Evolutionary conservation across 352 stramenopile species (phyloP), one percentile per base, ranked within the genome.

Genomic region (Phytophthora colocasiae): DNA sequence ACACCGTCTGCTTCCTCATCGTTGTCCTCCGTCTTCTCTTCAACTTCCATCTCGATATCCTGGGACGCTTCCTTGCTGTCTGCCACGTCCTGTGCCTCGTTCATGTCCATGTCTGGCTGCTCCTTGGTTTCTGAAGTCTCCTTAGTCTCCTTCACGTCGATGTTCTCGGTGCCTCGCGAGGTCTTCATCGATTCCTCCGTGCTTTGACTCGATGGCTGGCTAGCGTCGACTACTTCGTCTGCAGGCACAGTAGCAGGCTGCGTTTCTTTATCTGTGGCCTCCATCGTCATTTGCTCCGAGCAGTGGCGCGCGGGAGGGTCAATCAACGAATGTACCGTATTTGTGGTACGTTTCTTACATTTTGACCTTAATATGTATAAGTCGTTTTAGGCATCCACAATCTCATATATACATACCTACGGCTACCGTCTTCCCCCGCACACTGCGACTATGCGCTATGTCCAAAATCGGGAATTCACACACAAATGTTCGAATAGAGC

Each of bases 191-290:
- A 45, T 15, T 47, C 54, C 5, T 75, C 55, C 2, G 52, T 49
- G 52, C 50, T 45, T 31, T 69, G 65, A 8, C 51, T 65, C n/a
- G 47, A 65, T 14, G n/a, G 43, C 49, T 54, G 19, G n/a, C 61
- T 75, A 15, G 43, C 31, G 22, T 32, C 55, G 19, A 65, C 44
- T 41, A 63, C 8, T 46, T 69, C 53, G 24, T 75, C 66, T 15
- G 38, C 40, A 19, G 11, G 0, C 47, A 48, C 17, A 29, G 29
- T 45, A 49, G 24, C 12, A 12, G 55, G 49, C 24, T 26, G 27
- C 14, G 54, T 34, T 31, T 66, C 46, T 54, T 56, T 71, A 43
- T 71, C 59, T 17, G 34, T 31, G 19, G 41, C 58, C 31, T 67
- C 61, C n/a, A 44, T 43, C 39, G 40, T 29, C 66, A 66, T 70